These are phyloP conservation scores for Geotrichum citri-aurantii DNA, from an alignment of 1,139 yeast genomes.

Conservation along the genomic window DNA sequence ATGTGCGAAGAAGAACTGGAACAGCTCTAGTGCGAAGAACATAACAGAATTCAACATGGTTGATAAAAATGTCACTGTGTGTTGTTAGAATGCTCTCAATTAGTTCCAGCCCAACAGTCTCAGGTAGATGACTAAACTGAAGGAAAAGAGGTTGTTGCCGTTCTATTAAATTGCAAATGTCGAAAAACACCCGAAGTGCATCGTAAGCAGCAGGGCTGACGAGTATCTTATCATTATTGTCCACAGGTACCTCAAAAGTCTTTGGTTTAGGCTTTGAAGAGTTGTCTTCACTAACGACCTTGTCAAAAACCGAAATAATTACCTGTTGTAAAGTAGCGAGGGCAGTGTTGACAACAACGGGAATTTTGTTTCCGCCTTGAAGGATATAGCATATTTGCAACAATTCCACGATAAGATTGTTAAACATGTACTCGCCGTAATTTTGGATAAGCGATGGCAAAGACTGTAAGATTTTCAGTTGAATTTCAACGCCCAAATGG, in stretches of 20 bases:
- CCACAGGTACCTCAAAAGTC: slow-evolving; percentile 34
- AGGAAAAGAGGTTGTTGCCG: slow-evolving; percentile 51
- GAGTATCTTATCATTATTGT: slow-evolving; percentile 40
- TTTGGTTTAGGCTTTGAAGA: slow-evolving; percentile 28
- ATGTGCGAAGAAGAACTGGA: slow-evolving; percentile 65
- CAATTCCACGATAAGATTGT: slow-evolving; percentile 51
- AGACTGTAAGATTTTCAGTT: slow-evolving; percentile 78
- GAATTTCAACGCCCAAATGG: slow-evolving; percentile 72
- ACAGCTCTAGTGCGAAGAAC: slow-evolving; percentile 62
- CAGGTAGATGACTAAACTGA: slow-evolving; percentile 51
- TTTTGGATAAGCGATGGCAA: slow-evolving; percentile 68
- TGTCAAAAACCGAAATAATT: slow-evolving; percentile 68
- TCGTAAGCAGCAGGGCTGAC: slow-evolving; percentile 58
- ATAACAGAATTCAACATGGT: slow-evolving; percentile 58
- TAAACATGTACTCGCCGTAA: slow-evolving; percentile 53
- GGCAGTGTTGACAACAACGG: slow-evolving; percentile 85
- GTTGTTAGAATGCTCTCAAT: slow-evolving; percentile 62
- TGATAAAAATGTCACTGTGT: slow-evolving; percentile 51
- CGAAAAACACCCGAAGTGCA: slow-evolving; percentile 61
- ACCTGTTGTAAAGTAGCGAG: slow-evolving; percentile 88
- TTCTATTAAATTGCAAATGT: slow-evolving; percentile 64
- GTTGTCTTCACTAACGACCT: slow-evolving; percentile 42
- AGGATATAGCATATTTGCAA: slow-evolving; percentile 65
- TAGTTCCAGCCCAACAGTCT: slow-evolving; percentile 70
- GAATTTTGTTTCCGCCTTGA: slow-evolving; percentile 61